phyloP scores from a whole-genome alignment of 495 filamentous ascomycete species.

The Neurospora cerealis region DNA sequence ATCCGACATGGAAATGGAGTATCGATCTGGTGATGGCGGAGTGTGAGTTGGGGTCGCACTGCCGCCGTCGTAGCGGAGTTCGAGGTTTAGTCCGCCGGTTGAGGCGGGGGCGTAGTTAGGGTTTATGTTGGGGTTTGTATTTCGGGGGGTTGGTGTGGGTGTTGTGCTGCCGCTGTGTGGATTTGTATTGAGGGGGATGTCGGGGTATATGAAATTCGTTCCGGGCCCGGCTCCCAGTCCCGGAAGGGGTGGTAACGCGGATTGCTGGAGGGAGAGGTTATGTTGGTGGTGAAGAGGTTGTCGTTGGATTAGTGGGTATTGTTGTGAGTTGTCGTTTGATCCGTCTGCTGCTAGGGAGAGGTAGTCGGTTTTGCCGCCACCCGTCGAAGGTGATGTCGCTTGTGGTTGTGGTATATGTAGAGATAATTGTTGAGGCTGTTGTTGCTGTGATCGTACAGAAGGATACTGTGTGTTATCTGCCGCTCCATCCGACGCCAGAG shows the following conservation, averaged over 20 bases:
- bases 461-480: neutral
- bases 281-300: neutral
- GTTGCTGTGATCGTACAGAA: neutral
- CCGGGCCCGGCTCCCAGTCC: neutral
- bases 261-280: neutral
- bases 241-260: neutral
- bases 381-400: neutral
- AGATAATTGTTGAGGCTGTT: neutral
- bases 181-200: neutral
- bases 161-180: neutral
- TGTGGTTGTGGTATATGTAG: neutral
- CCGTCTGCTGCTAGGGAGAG: neutral
- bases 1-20: neutral
- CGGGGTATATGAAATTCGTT: neutral
- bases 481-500: neutral
- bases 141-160: neutral
- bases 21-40: neutral
- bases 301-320: neutral
- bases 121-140: neutral
- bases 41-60: neutral
- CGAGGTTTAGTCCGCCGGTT: neutral
- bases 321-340: neutral
- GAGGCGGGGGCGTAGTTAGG: neutral
- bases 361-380: neutral
- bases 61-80: neutral